Percentiles rank a stretch among this genome's conserved stretches.
Conservation (phyloP, 805 yeast genomes). For the Maudiozyma serrabonitensis region DNA sequence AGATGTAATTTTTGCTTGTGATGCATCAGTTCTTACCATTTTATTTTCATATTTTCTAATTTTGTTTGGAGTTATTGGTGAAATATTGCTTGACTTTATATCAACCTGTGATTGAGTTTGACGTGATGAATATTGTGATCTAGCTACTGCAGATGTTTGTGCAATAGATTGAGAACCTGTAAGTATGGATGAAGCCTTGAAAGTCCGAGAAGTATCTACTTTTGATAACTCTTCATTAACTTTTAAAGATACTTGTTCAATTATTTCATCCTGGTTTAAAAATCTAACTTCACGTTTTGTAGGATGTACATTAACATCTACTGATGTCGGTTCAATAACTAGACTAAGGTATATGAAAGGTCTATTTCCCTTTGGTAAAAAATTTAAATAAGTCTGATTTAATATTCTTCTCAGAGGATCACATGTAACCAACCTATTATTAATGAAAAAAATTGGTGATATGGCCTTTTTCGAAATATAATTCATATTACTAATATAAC, state of each 20-base stretch:
- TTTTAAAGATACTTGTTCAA: constrained; percentile 43
- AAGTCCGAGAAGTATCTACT: constrained; percentile 60
- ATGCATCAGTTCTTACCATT: constrained; percentile 28
- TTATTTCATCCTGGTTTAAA: constrained; percentile 76
- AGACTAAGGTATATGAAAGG: constrained; percentile 73
- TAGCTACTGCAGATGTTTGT: not conserved
- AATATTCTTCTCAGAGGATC: constrained; percentile 72
- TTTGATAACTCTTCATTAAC: constrained; percentile 43
- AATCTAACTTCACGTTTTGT: constrained; percentile 89
- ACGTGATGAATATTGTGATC: not conserved
- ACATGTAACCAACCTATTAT: constrained; percentile 71
- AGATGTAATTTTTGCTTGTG: constrained; percentile 25
- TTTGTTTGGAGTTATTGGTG: constrained; percentile 7
- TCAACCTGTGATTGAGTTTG: not conserved
- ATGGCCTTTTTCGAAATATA: constrained; percentile 53
- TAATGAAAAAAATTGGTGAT: constrained; percentile 77
- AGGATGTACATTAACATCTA: constrained; percentile 94
- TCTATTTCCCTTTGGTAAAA: constrained; percentile 66
- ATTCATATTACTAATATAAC: constrained; percentile 63
- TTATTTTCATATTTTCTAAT: constrained; percentile 26
- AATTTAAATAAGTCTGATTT: constrained; percentile 47
- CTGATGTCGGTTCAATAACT: constrained; percentile 52
- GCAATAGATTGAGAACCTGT: constrained; percentile 19
- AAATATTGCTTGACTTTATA: not conserved
- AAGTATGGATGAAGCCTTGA: constrained; percentile 51